Evolutionary conservation across 805 yeast genomes (phyloP), one percentile per base, ranked within the genome.

Genomic region (Yarrowia keelungensis): DNA sequence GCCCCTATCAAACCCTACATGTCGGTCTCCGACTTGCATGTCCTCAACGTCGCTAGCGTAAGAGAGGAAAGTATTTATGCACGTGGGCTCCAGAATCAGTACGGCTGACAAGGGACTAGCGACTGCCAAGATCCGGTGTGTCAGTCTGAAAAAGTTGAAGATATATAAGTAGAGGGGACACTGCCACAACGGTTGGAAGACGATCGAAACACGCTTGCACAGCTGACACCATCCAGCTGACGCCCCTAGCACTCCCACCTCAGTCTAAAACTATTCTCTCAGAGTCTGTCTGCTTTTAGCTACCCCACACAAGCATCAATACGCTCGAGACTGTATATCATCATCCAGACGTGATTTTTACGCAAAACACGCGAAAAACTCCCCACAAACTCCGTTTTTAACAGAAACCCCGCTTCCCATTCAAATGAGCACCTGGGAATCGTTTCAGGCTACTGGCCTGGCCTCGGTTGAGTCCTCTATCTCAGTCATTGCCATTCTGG

Each of bases 401-500:
- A 26, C 32, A 26, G 32, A 26, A 26, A 38, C 35, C 32, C 35
- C 36, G 32, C 14, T 15, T 11, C 43, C 39, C 32, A 36, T 39
- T 8, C 64, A 32, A 14, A 67, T 67, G 69, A 43, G 41, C 41
- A 22, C 38, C 32, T 67, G 64, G 51, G 69, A 54, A 11, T 54
- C 68, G 2, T 35, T 62, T 8, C 14, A 22, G 36, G 64, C 64
- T 32, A 61, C 69, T 1, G 69, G 69, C 5, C 46, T 61, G 35
- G 69, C 69, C 5, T 65, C 69, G 15, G 51, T 65, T 19, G 69
- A 71, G 68, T 71, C 72, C 22, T 71, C 72, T 15, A 19, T 71
- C 15, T 70, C 72, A 5, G 72, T 71, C 42, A 69, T 71, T 54
- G 45, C 68, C 39, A 72, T 71, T 39, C 64, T 71, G 64, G 70